Conservation (phyloP, 2,329 filamentous ascomycete species). For the Hymenoscyphus albidus region DNA sequence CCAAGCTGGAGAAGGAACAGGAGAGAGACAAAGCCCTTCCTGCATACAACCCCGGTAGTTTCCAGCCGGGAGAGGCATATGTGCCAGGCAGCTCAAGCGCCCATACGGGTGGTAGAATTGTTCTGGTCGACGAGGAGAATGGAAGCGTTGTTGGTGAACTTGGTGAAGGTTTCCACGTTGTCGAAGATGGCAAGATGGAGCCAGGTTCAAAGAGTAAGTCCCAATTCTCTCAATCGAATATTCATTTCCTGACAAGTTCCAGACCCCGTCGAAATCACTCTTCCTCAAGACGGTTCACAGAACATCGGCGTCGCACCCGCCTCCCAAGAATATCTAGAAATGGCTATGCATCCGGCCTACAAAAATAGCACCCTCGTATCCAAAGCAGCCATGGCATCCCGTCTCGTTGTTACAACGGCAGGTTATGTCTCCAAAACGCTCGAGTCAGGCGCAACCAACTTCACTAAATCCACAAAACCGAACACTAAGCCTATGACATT, state of each 20-base stretch:
- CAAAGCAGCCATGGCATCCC: constrained; percentile 81
- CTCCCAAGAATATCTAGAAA: constrained; percentile 66
- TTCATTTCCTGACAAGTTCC: constrained; percentile 10
- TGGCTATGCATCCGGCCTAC: constrained; percentile 86
- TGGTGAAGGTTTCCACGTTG: constrained; percentile 72
- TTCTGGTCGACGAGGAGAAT: constrained; percentile 92
- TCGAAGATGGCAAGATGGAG: constrained; percentile 71
- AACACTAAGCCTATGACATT: constrained; percentile 81
- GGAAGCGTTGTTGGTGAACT: constrained; percentile 93
- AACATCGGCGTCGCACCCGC: constrained; percentile 66
- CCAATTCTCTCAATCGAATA: background rate
- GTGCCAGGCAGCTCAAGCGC: constrained; percentile 58
- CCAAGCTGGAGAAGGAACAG: constrained; percentile 35
- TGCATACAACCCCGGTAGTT: constrained; percentile 78
- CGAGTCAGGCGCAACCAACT: constrained; percentile 72
- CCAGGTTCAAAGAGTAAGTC: constrained; percentile 82
- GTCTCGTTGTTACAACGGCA: constrained; percentile 85
- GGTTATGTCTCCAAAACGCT: constrained; percentile 74
- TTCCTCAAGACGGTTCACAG: constrained; percentile 63
- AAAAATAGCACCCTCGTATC: constrained; percentile 81
- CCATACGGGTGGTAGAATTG: constrained; percentile 69
- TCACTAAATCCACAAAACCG: constrained; percentile 76
- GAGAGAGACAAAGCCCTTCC: constrained; percentile 35
- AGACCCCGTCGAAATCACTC: constrained; percentile 77
- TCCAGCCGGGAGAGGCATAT: constrained; percentile 75